Percentiles rank a stretch among this genome's conserved stretches.
Conservation (phyloP, 352 stramenopile species). For the Globisporangium uncinulatum region DNA sequence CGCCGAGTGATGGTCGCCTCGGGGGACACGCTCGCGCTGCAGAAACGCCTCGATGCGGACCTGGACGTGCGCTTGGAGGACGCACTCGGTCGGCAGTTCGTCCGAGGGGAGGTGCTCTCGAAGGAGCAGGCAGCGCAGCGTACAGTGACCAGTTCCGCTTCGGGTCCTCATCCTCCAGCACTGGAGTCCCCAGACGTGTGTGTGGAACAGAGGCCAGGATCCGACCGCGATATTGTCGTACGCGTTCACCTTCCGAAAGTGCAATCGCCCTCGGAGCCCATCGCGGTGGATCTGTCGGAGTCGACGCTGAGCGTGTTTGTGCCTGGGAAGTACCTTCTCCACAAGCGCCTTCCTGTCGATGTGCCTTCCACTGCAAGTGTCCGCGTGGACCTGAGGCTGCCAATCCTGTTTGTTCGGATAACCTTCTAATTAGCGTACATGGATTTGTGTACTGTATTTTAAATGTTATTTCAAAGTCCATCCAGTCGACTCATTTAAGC, state of each 20-base stretch:
- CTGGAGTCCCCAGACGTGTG: conserved; percentile 39
- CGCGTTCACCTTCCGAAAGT: conserved; percentile 45
- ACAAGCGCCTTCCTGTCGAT: conserved; percentile 42
- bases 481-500: no score
- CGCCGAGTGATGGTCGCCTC: conserved; percentile 17
- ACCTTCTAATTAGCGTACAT: no score
- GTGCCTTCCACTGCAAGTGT: conserved; percentile 16
- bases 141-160: conserved; percentile 14
- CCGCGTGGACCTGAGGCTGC: conserved; percentile 19
- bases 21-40: conserved; percentile 27
- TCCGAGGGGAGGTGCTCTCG: conserved; percentile 52
- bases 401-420: conserved; percentile 18
- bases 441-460: no score
- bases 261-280: conserved; percentile 20
- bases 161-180: neutral
- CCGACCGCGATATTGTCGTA: conserved; percentile 30
- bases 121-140: conserved; percentile 58
- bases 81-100: conserved; percentile 48
- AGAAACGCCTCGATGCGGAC: conserved; percentile 38
- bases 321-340: conserved; percentile 45
- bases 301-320: conserved; percentile 43
- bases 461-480: no score
- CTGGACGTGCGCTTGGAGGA: conserved; percentile 53
- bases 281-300: conserved; percentile 43
- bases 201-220: conserved; percentile 18